These are phyloP conservation scores for Naganishia kalamii DNA, from an alignment of 768 basidiomycete genomes.

Conservation along the genomic window DNA sequence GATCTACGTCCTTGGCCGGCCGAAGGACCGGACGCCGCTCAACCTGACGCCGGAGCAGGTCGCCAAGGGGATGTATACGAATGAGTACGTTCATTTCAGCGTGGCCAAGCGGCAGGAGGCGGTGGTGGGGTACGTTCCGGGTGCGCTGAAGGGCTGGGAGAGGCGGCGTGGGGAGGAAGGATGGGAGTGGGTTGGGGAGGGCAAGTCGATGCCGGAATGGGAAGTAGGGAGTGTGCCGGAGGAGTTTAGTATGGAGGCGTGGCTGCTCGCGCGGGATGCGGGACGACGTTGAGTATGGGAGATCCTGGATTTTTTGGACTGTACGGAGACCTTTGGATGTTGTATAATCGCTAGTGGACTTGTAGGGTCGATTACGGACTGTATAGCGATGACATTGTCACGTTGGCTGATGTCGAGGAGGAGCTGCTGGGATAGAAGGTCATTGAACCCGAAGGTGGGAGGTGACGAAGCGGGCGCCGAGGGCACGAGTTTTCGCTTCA, in stretches of 20 bases:
- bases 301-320: too few species aligned
- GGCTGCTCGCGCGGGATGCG: not conserved
- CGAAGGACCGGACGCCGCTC: constrained; percentile 55
- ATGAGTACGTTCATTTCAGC: constrained; percentile 48
- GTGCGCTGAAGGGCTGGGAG: constrained; percentile 9
- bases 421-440: too few species aligned
- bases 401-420: too few species aligned
- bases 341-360: too few species aligned
- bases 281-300: too few species aligned
- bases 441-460: too few species aligned
- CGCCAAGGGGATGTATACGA: constrained; percentile 48
- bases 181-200: not conserved
- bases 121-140: not conserved
- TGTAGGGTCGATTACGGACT: too few species aligned
- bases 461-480: too few species aligned
- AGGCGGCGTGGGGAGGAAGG: not conserved
- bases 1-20: not conserved
- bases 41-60: constrained; percentile 53
- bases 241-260: constrained; percentile 9
- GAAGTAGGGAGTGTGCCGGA: not conserved
- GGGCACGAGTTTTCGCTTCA: too few species aligned
- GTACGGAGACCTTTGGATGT: too few species aligned
- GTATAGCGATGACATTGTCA: too few species aligned
- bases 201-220: not conserved
- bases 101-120: not conserved